These are phyloP conservation scores for Pestalotiopsis sp. DNA, from an alignment of 2,329 filamentous ascomycete genomes.

Conservation along the genomic window DNA sequence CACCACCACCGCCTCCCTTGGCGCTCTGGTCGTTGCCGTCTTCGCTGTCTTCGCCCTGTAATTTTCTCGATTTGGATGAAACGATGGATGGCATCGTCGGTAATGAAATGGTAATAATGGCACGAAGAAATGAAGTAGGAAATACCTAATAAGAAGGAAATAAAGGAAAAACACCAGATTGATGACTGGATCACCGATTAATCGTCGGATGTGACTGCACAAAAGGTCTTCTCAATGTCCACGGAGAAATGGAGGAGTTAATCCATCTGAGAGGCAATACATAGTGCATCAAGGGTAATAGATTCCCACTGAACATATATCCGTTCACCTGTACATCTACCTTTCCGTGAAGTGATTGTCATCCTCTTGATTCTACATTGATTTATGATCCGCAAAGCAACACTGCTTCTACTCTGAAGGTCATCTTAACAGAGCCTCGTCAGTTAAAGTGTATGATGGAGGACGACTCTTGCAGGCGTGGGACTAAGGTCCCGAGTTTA, in stretches of 20 bases:
- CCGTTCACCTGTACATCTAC: not conserved
- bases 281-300: slow-evolving; percentile 11
- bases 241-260: not conserved
- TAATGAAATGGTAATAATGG: slow-evolving; percentile 11
- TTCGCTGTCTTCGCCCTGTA: slow-evolving; percentile 38
- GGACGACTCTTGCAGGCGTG: no score
- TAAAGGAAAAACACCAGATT: not conserved
- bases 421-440: no score
- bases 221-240: not conserved
- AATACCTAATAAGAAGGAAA: not conserved
- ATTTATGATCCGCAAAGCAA: no score
- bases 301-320: slow-evolving; percentile 7
- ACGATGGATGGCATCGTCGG: slow-evolving; percentile 4
- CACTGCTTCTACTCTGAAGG: no score
- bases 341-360: not conserved
- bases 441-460: no score
- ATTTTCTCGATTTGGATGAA: slow-evolving; percentile 16
- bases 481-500: no score
- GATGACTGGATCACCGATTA: not conserved
- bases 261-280: slow-evolving; percentile 11
- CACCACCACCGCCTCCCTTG: slow-evolving; percentile 33
- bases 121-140: not conserved
- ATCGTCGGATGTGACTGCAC: not conserved
- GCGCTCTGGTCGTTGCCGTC: slow-evolving; percentile 36
- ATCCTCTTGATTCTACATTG: no score